Evolutionary conservation across 768 basidiomycete genomes (phyloP).

Genomic region (Auriscalpium orientale): DNA sequence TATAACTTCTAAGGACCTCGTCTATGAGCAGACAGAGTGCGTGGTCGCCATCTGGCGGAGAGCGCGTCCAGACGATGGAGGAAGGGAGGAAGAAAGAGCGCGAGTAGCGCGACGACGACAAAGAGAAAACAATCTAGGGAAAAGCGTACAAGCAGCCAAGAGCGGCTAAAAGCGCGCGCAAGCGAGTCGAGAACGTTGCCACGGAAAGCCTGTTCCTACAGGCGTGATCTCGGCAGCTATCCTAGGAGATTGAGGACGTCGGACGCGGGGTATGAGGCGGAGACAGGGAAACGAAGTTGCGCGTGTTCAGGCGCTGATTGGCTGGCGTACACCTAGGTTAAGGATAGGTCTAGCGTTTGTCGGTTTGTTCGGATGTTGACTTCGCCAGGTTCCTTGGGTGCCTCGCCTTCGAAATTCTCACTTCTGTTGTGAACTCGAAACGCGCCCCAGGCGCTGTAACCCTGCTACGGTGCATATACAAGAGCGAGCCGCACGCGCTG

Average conservation of each 20-base stretch:
- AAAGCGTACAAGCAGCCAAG: no score
- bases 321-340: neutral
- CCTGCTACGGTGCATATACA: no score
- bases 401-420: no score
- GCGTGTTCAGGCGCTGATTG: neutral
- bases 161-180: no score
- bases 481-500: no score
- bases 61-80: neutral
- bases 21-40: constrained; percentile 17
- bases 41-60: neutral
- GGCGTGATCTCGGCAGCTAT: constrained; percentile 6
- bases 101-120: neutral
- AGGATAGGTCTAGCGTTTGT: neutral
- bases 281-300: neutral
- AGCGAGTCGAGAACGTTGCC: no score
- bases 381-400: no score
- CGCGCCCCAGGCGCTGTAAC: no score
- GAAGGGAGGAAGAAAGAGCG: neutral
- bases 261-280: constrained; percentile 8
- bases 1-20: constrained; percentile 12
- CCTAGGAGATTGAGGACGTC: constrained; percentile 2
- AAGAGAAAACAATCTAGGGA: no score
- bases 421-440: no score
- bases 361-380: neutral
- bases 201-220: neutral